These are phyloP conservation scores for Pichia californica DNA, from an alignment of 805 yeast genomes.

Conservation along the genomic window DNA sequence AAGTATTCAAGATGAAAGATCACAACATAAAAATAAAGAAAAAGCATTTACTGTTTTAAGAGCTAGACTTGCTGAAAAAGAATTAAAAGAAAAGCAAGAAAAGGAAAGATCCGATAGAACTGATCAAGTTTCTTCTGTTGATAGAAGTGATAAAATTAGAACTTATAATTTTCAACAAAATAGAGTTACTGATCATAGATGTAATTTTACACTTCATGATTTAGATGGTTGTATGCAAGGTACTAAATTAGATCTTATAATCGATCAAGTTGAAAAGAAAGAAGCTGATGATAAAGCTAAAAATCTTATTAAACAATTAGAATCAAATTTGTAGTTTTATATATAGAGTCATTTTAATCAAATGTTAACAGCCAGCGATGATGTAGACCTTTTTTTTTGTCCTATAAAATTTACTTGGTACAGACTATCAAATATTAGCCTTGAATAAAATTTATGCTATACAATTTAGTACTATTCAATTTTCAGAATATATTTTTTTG, in stretches of 20 bases:
- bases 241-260: constrained; percentile 45
- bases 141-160: constrained; percentile 86
- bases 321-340: too few relatives aligned
- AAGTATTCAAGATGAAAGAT: constrained; percentile 88
- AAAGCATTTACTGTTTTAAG: constrained; percentile 80
- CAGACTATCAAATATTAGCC: too few relatives aligned
- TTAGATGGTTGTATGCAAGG: constrained; percentile 63
- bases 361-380: too few relatives aligned
- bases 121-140: constrained; percentile 83
- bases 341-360: too few relatives aligned
- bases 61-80: constrained; percentile 78
- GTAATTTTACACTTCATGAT: constrained; percentile 75
- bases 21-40: constrained; percentile 91
- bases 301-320: constrained; percentile 27
- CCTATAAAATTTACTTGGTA: too few relatives aligned
- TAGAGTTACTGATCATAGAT: constrained; percentile 89
- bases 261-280: constrained; percentile 43
- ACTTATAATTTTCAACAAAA: constrained; percentile 93
- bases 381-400: too few relatives aligned
- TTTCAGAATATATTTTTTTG: too few relatives aligned
- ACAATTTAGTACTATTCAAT: too few relatives aligned
- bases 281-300: constrained; percentile 42
- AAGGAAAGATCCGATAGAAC: constrained; percentile 63
- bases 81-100: constrained; percentile 55
- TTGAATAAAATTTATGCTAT: too few relatives aligned